Evolutionary conservation across 257 asterid genomes (phyloP).

Genomic region (Lavandula angustifolia): DNA sequence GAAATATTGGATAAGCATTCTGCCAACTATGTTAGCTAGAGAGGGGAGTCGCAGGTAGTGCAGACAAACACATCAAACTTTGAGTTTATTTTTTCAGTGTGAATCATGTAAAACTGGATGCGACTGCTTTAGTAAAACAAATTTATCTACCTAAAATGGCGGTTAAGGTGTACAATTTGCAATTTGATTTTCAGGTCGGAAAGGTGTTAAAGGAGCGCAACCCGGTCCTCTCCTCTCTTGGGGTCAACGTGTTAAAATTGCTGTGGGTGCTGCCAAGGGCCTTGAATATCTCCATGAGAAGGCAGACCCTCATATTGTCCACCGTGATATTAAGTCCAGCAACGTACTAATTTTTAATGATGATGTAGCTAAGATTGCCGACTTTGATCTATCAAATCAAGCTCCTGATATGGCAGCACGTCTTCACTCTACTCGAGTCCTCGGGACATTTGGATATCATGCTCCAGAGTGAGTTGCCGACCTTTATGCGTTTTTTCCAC

Average conservation of each 20-base stretch:
- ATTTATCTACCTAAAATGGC: too few species aligned
- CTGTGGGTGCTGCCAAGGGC: conserved; percentile 82
- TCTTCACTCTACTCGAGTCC: conserved; percentile 86
- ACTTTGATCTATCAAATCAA: conserved; percentile 78
- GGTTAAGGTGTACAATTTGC: too few species aligned
- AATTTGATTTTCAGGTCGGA: conserved; percentile 43
- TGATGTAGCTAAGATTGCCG: conserved; percentile 76
- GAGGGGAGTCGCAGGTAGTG: too few species aligned
- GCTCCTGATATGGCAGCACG: conserved; percentile 85
- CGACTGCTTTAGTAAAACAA: too few species aligned
- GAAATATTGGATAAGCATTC: too few species aligned
- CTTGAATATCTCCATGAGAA: conserved; percentile 76
- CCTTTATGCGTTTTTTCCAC: too few species aligned
- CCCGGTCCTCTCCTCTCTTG: conserved; percentile 77
- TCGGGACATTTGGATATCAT: conserved; percentile 84
- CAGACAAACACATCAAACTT: too few species aligned
- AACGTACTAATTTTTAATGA: conserved; percentile 67
- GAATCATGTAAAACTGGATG: too few species aligned
- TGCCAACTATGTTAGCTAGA: too few species aligned
- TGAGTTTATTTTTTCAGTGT: too few species aligned
- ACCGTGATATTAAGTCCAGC: conserved; percentile 83
- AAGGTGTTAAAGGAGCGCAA: conserved; percentile 83
- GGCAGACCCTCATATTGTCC: conserved; percentile 71
- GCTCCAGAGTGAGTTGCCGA: conserved; percentile 68
- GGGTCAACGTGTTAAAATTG: conserved; percentile 73